These are phyloP conservation scores for Penicillium occitanis DNA, from an alignment of 2,329 filamentous ascomycete genomes.

Conservation along the genomic window DNA sequence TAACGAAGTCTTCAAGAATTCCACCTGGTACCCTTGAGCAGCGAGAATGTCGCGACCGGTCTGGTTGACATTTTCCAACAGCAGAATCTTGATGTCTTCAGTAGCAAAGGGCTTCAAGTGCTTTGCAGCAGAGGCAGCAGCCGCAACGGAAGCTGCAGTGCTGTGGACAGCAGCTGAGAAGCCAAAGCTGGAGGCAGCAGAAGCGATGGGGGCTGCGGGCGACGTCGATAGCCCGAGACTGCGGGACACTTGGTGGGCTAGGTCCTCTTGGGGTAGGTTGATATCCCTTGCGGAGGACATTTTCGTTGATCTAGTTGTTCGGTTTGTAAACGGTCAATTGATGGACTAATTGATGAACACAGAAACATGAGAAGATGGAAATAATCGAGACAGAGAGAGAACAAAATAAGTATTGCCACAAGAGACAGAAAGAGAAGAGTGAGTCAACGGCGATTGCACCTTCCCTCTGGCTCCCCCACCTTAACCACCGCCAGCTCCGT, in stretches of 20 bases:
- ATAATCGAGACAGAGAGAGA: not conserved
- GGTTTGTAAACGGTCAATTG: not conserved
- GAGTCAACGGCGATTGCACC: constrained; percentile 13
- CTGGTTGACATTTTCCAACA: constrained; percentile 94
- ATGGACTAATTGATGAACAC: not conserved
- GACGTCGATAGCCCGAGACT: constrained; percentile 71
- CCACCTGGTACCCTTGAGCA: constrained; percentile 92
- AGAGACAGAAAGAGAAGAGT: not conserved
- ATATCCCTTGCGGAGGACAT: constrained; percentile 40
- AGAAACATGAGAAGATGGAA: not conserved
- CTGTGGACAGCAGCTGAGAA: constrained; percentile 44
- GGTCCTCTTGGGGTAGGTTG: constrained; percentile 28
- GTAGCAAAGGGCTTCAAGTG: constrained; percentile 93
- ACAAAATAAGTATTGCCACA: not conserved
- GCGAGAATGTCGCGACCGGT: constrained; percentile 80
- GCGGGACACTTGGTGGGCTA: constrained; percentile 52
- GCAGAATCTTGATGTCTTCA: constrained; percentile 91
- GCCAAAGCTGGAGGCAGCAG: constrained; percentile 65
- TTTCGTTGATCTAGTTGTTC: not conserved
- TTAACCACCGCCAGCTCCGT: constrained; percentile 19
- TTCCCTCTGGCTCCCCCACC: constrained; percentile 14
- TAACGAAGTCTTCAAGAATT: constrained; percentile 82
- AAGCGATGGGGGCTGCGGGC: constrained; percentile 72
- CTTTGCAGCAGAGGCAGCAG: constrained; percentile 55
- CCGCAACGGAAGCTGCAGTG: constrained; percentile 36